Conservation (phyloP, 2,329 filamentous ascomycete species). For the Reticulascus tulasneorum region DNA sequence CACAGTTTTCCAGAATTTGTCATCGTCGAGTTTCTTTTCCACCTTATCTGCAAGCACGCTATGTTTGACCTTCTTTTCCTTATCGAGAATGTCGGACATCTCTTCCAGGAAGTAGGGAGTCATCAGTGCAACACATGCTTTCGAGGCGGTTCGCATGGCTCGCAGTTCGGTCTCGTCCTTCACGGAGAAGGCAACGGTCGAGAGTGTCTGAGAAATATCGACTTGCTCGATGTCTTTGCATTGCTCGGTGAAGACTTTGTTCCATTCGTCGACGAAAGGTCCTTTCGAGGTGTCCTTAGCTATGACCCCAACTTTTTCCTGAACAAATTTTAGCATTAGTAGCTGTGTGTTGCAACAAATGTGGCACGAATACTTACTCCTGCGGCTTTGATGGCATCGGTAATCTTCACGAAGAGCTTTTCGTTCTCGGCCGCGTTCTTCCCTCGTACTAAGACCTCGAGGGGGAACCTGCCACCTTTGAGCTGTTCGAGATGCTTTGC, state of each 20-base stretch:
- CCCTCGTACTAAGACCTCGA: conserved; percentile 86
- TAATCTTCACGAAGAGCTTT: conserved; percentile 80
- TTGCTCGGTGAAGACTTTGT: conserved; percentile 71
- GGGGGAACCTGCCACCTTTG: conserved; percentile 85
- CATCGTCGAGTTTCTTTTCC: conserved; percentile 85
- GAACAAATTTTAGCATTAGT: conserved; percentile 6
- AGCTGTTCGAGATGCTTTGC: conserved; percentile 90
- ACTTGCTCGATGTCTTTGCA: conserved; percentile 85
- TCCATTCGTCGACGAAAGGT: conserved; percentile 96
- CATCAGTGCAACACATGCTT: conserved; percentile 91
- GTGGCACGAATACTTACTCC: conserved; percentile 59
- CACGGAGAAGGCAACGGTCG: conserved; percentile 77
- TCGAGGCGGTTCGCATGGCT: conserved; percentile 88
- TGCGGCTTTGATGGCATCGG: conserved; percentile 80
- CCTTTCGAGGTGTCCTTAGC: conserved; percentile 80
- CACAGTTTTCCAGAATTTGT: conserved; percentile 85
- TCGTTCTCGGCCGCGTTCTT: conserved; percentile 91
- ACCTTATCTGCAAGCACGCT: conserved; percentile 81
- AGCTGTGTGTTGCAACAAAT: background rate
- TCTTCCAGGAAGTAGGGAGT: conserved; percentile 96
- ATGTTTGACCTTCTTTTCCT: conserved; percentile 96
- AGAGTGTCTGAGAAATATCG: conserved; percentile 79
- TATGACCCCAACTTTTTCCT: conserved; percentile 88
- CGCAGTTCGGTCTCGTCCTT: conserved; percentile 95
- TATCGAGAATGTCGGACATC: conserved; percentile 93